Base-by-base conservation (phyloP, 2,329 filamentous ascomycete species). In the Metarhizium rileyi region DNA sequence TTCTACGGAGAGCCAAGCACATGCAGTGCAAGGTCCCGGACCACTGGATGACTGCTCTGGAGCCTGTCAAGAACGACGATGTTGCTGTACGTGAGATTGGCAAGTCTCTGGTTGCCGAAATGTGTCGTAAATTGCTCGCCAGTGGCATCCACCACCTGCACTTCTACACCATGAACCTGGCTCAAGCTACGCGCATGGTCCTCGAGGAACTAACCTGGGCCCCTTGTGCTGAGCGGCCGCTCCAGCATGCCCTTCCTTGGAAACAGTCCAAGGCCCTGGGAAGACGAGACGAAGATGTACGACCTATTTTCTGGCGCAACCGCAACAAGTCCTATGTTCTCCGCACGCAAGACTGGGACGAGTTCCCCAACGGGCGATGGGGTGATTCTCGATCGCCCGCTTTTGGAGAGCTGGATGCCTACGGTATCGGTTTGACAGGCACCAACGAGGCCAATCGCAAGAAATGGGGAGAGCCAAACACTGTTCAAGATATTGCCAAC, bases 81-180 rank as follows among this genome's bases (percentile, higher is more conserved):
- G 83, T 87, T 23, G 88, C 89, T 46, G 93, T 97, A 28, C 81
- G 91, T 65, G 87, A 95, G 56, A 81, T 95, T 50, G 93, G 93
- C 48, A 93, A 90, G 69, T 82, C 78, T 14, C 75, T 98, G 22
- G 85, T 98, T 18, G 87, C 90, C 22, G 81, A 94, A 42, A 84
- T 98, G 81, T 98, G 93, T 67, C 83, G 85, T 52, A 88, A 85
- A 69, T 80, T 98, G 52, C 74, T 97, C 50, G 80, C 83, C 52
- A 83, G 82, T 33, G 93, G 90, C 38, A 88, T 96, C 57, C 77
- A 82, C 55, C 90, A 96, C 64, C 70, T 98, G 56, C 93, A 98
- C 69, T 98, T 98, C 70, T 98, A 98, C 73, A 98, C 93, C 53
- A 98, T 98, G 93, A 98, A 98, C 69, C 77, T 98, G 20, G 91